Percentiles rank a stretch among this genome's conserved stretches.
Conservation (phyloP, 352 stramenopile genomes). For the Globisporangium okanoganense region DNA sequence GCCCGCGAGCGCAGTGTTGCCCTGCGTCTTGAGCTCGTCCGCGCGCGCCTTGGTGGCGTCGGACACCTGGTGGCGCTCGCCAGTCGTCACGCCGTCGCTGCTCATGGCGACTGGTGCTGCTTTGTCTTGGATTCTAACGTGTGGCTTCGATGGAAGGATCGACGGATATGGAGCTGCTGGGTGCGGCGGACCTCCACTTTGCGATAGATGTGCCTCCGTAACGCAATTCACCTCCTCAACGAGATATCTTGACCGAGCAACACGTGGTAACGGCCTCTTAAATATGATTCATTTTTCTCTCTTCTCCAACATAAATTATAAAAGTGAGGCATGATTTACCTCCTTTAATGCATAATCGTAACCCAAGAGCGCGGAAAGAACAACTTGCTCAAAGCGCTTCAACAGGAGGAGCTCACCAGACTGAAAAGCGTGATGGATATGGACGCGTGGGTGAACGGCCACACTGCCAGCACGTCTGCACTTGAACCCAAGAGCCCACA, state of each 20-base stretch:
- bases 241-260: not conserved
- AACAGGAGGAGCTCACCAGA: constrained; percentile 1
- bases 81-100: constrained; percentile 38
- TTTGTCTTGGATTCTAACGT: not conserved
- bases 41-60: constrained; percentile 60
- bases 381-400: not conserved
- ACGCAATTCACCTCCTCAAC: not conserved
- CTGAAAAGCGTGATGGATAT: constrained; percentile 5
- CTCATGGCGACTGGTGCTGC: constrained; percentile 23
- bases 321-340: not conserved
- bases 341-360: not conserved
- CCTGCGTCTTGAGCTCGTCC: constrained; percentile 79
- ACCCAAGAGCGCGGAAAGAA: constrained; percentile 4
- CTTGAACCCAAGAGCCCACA: not conserved
- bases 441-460: constrained; percentile 14
- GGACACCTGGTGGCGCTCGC: constrained; percentile 51
- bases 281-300: too few species aligned
- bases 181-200: not conserved
- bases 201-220: not conserved
- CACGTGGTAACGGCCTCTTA: not conserved
- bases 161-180: not conserved
- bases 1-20: constrained; percentile 78
- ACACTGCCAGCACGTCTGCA: not conserved
- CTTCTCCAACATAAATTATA: not conserved
- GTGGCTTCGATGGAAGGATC: constrained; percentile 6